Base-by-base conservation (phyloP, 2,329 filamentous ascomycete genomes). In the Elsinoe arachidis region DNA sequence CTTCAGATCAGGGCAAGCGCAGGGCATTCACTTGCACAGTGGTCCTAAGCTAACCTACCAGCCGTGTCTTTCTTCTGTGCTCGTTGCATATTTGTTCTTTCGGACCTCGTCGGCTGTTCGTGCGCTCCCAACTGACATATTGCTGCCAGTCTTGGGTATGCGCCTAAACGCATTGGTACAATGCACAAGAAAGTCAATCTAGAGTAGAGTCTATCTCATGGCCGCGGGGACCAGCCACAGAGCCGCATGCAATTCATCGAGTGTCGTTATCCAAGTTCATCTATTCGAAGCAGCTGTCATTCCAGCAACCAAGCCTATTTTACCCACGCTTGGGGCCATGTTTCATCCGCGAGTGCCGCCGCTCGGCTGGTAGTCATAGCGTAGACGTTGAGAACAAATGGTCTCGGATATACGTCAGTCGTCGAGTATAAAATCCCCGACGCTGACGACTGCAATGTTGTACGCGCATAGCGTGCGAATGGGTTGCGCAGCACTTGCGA, bases 231-330 rank as follows among this genome's bases (percentile, higher is more conserved):
- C 26, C 26, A 30, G 26, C 26, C 6, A 35, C 7, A 51, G 46
- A 34, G 26, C 26, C 46, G 30, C 46, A 34, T 49, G 15, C 10
- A 21, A 21, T 46, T 14, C 41, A 46, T 46, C 26, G 26, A 30
- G 5, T 46, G 41, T 46, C 41, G 17, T 46, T 46, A 30, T 44
- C 11, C 41, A 10, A 23, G 19, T 51, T 51, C 46, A 51, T 51
- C 19, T 51, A 53, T 53, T 38, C 49, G 49, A 38, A n/a, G 34
- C 49, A 38, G 49, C 49, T 53, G 49, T 53, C 49, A 53, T 37
- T 21, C 33, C 23, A 53, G 30, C 49, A 38, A 23, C 33, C 49
- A 34, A 37, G 30, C 11, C 14, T 23, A 19, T 23, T n/a, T 17
- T 14, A n/a, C 9, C 15, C 34, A 34, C 26, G 26, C 41, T 17